Percentiles rank a stretch among this genome's conserved stretches.
Conservation (phyloP, 1,284 basidiomycete species). For the Erythrobasidium hasegawianum region DNA sequence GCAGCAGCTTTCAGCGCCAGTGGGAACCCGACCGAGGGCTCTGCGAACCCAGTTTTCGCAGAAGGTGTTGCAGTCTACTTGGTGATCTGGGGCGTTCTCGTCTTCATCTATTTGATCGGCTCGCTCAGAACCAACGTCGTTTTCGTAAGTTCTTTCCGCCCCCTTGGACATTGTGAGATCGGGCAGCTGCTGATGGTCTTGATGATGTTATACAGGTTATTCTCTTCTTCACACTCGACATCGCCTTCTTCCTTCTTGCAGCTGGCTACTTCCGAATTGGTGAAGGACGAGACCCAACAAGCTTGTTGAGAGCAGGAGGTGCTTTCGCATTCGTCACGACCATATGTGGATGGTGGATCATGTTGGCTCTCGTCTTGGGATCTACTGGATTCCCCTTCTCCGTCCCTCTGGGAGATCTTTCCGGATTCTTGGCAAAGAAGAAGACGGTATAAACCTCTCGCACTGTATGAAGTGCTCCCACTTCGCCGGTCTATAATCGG, state of each 20-base stretch:
- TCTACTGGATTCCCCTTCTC: slow-evolving; percentile 40
- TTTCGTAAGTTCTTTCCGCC: slow-evolving; percentile 40
- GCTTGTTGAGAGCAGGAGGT: slow-evolving; percentile 38
- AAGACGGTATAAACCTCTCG: neutral
- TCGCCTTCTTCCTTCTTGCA: slow-evolving; percentile 40
- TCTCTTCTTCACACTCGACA: slow-evolving; percentile 42
- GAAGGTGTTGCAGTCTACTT: slow-evolving; percentile 38
- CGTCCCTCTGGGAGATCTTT: slow-evolving; percentile 43
- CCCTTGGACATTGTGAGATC: slow-evolving; percentile 40
- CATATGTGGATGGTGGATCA: slow-evolving; percentile 34
- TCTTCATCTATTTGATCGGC: slow-evolving; percentile 39
- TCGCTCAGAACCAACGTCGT: slow-evolving; percentile 43
- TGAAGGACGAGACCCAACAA: slow-evolving; percentile 15
- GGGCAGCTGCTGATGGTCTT: no score
- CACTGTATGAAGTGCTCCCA: no score
- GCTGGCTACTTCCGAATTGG: slow-evolving; percentile 40
- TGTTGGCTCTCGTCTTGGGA: slow-evolving; percentile 38
- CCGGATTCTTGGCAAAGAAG: slow-evolving; percentile 35
- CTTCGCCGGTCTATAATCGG: no score
- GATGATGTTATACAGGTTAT: slow-evolving; percentile 9
- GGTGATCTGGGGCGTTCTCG: slow-evolving; percentile 37
- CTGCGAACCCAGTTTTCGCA: slow-evolving; percentile 24
- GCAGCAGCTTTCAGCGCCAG: slow-evolving; percentile 26
- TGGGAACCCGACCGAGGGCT: neutral
- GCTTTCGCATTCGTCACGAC: slow-evolving; percentile 41